A percentile compares a stretch with the other conserved stretches of the same genome.
Conservation (phyloP, 2,329 filamentous ascomycete genomes). For the Ophiostoma populinum region DNA sequence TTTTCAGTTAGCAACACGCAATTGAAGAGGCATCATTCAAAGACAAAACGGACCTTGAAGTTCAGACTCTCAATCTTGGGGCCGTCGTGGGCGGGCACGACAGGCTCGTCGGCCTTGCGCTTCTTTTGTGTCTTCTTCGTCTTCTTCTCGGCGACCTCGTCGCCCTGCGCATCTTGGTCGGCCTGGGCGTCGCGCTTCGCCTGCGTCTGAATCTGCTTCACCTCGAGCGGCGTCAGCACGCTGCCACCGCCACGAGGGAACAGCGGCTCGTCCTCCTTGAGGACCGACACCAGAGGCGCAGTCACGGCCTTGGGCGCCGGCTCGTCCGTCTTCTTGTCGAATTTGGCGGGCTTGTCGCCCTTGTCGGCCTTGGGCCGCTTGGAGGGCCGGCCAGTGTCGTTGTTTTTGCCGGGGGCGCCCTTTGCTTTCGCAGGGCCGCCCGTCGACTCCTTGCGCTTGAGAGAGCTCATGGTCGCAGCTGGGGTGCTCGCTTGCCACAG, state of each 20-base stretch:
- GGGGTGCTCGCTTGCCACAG: slow-evolving; percentile 2
- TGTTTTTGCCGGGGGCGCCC: background rate
- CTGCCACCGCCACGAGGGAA: slow-evolving; percentile 90
- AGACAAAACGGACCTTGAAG: slow-evolving; percentile 51
- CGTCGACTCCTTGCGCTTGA: slow-evolving; percentile 12
- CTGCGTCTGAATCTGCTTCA: slow-evolving; percentile 90
- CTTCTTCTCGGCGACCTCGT: slow-evolving; percentile 24
- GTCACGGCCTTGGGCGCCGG: slow-evolving; percentile 9
- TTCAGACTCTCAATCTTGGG: slow-evolving; percentile 74
- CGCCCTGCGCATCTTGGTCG: slow-evolving; percentile 51
- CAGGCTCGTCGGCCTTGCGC: slow-evolving; percentile 28
- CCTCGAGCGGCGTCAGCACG: slow-evolving; percentile 78
- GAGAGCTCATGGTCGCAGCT: slow-evolving; percentile 9
- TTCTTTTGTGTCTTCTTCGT: slow-evolving; percentile 41
- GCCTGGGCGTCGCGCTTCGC: slow-evolving; percentile 83
- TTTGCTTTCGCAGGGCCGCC: slow-evolving; percentile 4
- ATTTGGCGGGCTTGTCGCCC: slow-evolving; percentile 2
- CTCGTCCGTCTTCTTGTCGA: slow-evolving; percentile 1
- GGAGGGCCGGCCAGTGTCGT: slow-evolving; percentile 7
- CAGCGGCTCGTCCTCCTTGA: slow-evolving; percentile 66
- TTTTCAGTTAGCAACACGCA: slow-evolving; percentile 18
- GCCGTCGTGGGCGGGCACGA: slow-evolving; percentile 30
- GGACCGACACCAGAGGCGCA: slow-evolving; percentile 23
- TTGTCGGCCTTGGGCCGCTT: slow-evolving; percentile 9
- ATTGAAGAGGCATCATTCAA: background rate